phyloP scores from a whole-genome alignment of 2,329 filamentous ascomycete genomes.

The Pseudocercospora macadamiae region DNA sequence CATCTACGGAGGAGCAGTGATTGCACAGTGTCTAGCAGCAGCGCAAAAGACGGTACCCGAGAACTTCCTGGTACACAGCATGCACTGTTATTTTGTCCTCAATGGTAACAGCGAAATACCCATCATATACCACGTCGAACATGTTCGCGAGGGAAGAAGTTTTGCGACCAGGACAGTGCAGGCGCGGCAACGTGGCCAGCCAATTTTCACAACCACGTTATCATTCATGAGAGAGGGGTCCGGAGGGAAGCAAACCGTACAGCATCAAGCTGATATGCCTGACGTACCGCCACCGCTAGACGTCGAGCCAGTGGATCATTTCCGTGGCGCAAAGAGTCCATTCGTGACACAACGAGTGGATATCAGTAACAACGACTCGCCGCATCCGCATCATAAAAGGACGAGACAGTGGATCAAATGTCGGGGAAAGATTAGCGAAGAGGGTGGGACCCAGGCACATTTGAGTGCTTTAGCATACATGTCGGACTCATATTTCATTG shows the following conservation, averaged over 20 bases:
- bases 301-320: constrained; percentile 37
- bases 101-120: constrained; percentile 83
- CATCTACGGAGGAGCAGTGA: constrained; percentile 91
- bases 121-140: constrained; percentile 92
- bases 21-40: constrained; percentile 86
- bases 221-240: constrained; percentile 75
- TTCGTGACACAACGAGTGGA: constrained; percentile 62
- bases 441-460: constrained; percentile 78
- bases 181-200: constrained; percentile 81
- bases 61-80: constrained; percentile 85
- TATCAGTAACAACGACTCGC: constrained; percentile 57
- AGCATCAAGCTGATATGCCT: constrained; percentile 65
- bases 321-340: constrained; percentile 49
- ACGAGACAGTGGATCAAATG: constrained; percentile 72
- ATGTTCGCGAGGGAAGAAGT: constrained; percentile 84
- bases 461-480: constrained; percentile 90
- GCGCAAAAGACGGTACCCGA: constrained; percentile 83
- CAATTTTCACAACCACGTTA: constrained; percentile 94
- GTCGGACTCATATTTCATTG: constrained; percentile 85
- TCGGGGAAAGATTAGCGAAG: constrained; percentile 70
- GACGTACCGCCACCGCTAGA: constrained; percentile 48
- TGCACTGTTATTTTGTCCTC: constrained; percentile 99
- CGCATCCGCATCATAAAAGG: constrained; percentile 66
- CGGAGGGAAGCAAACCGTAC: constrained; percentile 59
- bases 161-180: constrained; percentile 96